phyloP scores from a whole-genome alignment of 164 flowering plant genomes.

The Dillenia suffruticosa region DNA sequence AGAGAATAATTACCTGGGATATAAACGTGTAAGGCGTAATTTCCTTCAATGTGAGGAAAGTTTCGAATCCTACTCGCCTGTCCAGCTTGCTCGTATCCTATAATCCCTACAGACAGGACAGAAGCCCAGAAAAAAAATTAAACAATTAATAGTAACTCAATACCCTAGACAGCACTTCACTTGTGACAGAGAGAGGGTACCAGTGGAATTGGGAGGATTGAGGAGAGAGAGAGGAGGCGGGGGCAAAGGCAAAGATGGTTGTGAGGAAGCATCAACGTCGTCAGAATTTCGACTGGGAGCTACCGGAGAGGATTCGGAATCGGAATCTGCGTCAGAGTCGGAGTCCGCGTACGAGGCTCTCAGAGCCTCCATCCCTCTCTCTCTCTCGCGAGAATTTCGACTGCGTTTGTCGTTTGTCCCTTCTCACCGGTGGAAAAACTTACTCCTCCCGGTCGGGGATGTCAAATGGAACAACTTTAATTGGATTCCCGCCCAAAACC shows the following conservation, averaged over 20 bases:
- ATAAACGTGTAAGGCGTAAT: conserved; percentile 80
- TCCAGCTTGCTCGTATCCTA: conserved; percentile 28
- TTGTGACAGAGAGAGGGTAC: conserved; percentile 15
- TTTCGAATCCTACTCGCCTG: conserved; percentile 58
- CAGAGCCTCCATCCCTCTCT: conserved; percentile 56
- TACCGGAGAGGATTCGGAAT: conserved; percentile 9
- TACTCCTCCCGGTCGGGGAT: too few relatives aligned
- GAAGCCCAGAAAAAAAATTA: background rate
- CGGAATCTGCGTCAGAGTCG: conserved; percentile 49
- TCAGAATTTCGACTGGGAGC: background rate
- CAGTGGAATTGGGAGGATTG: conserved; percentile 32
- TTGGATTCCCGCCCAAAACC: too few relatives aligned
- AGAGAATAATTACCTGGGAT: conserved; percentile 60
- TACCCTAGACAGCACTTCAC: background rate
- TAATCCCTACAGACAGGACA: background rate
- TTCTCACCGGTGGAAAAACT: too few relatives aligned
- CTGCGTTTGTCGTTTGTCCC: too few relatives aligned
- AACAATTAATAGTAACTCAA: background rate
- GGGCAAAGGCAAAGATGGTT: conserved; percentile 21
- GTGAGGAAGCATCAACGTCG: background rate
- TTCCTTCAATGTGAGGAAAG: conserved; percentile 88
- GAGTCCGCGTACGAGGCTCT: conserved; percentile 49
- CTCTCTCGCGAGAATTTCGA: background rate
- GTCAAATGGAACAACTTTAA: too few relatives aligned
- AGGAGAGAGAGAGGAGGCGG: conserved; percentile 73